Percentiles rank a stretch among this genome's conserved stretches.
Conservation (phyloP, 345 rosid genomes). For the Eucalyptus cloeziana region DNA sequence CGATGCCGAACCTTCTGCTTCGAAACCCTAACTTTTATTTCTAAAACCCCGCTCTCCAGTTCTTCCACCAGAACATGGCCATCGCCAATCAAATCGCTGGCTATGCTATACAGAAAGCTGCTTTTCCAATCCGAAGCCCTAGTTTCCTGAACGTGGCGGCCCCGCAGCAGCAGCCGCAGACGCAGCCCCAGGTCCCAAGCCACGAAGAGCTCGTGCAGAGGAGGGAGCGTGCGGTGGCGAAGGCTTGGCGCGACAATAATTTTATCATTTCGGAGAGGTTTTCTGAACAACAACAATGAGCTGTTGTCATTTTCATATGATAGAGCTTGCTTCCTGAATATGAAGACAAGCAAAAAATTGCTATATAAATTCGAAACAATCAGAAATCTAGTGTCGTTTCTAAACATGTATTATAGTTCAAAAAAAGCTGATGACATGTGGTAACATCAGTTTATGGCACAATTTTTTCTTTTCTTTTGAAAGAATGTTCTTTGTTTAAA, state of each 20-base stretch:
- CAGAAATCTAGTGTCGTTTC: too few species aligned
- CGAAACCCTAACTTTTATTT: constrained; percentile 7
- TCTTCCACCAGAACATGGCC: constrained; percentile 8
- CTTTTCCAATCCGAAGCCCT: background rate
- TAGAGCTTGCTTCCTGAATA: too few species aligned
- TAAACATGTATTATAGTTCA: too few species aligned
- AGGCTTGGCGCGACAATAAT: constrained; percentile 16
- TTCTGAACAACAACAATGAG: too few species aligned
- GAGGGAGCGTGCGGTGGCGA: constrained; percentile 30
- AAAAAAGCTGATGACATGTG: too few species aligned
- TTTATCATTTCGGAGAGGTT: too few species aligned
- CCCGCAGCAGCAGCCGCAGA: background rate
- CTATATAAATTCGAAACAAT: too few species aligned
- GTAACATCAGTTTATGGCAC: too few species aligned
- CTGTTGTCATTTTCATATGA: too few species aligned
- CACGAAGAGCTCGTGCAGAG: constrained; percentile 1
- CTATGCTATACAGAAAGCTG: constrained; percentile 13
- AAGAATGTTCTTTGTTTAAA: too few species aligned
- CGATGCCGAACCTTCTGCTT: background rate
- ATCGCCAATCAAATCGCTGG: constrained; percentile 4
- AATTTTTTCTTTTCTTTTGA: too few species aligned
- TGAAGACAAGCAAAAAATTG: too few species aligned
- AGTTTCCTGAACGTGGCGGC: background rate
- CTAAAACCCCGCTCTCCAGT: constrained; percentile 6
- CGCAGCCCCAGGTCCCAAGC: background rate